These are phyloP conservation scores for Cenococcum geophilum DNA, from an alignment of 495 filamentous ascomycete genomes.

Conservation along the genomic window DNA sequence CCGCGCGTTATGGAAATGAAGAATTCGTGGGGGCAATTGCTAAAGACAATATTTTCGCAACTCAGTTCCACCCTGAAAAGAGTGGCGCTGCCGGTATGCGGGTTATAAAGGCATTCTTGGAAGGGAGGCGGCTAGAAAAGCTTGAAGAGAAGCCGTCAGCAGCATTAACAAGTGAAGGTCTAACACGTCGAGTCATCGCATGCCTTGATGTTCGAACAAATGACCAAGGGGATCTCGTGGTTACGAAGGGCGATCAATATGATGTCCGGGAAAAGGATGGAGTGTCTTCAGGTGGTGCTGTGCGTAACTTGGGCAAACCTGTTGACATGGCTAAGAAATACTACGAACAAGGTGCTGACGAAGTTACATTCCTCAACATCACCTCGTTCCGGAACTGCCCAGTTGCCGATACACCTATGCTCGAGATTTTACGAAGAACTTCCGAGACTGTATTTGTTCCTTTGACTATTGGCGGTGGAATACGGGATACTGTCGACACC, in stretches of 20 bases:
- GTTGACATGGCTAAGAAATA: conserved; percentile 91
- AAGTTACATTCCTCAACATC: conserved; percentile 96
- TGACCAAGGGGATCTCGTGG: conserved; percentile 88
- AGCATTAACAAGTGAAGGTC: conserved; percentile 47
- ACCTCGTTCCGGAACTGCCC: conserved; percentile 95
- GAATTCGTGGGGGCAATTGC: conserved; percentile 88
- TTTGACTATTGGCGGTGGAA: conserved; percentile 89
- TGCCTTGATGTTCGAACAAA: conserved; percentile 97
- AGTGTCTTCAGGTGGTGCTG: conserved; percentile 55
- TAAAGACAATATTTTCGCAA: conserved; percentile 76
- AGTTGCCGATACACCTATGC: conserved; percentile 85
- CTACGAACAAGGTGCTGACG: conserved; percentile 94
- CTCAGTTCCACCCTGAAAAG: conserved; percentile 98
- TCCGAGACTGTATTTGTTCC: conserved; percentile 96
- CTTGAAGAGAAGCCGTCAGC: conserved; percentile 34
- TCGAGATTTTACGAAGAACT: conserved; percentile 80
- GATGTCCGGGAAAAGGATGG: conserved; percentile 90
- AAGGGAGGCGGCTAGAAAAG: conserved; percentile 52
- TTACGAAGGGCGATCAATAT: conserved; percentile 98
- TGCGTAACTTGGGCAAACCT: conserved; percentile 92
- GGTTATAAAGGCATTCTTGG: conserved; percentile 77
- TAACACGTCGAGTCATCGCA: conserved; percentile 87
- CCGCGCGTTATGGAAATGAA: conserved; percentile 78
- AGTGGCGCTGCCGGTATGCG: conserved; percentile 81
- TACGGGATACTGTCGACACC: conserved; percentile 80